Evolutionary conservation across 192 early-diverging fungal species (phyloP), one percentile per base, ranked within the genome.

Genomic region (Gigaspora rosea): DNA sequence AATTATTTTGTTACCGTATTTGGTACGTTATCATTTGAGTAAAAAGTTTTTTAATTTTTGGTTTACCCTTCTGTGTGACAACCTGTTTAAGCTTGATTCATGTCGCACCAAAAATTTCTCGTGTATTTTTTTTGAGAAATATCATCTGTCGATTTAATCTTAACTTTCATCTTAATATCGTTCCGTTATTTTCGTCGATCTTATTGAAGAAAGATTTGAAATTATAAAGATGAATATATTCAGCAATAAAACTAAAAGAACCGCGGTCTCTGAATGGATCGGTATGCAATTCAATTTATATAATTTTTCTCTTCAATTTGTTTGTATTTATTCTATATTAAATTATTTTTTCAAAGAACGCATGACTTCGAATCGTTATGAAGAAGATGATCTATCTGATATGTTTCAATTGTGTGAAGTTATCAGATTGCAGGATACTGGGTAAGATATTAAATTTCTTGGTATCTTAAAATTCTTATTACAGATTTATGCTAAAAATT

Each of bases 371-470:
- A 13, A 35, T 9, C 27, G 13, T 36, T 72, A 72, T 58, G 12
- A 72, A 12, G 71, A 72, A 46, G 71, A 72, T 11, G 52, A 72
- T 48, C 41, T 72, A 3, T 12, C 27, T n/a, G 71, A 72, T 35
- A 57, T 72, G 35, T 72, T 57, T 72, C 20, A 57, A 57, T 72
- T 72, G n/a, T 72, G 71, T 57, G 71, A 72, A 15, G 71, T 36
- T 35, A 57, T 72, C 8, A 72, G 56, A 57, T 36, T 72, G 49
- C 71, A 72, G 36, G 33, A 15, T 3, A 57, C 50, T 12, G 71
- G 71, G 71, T 72, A 58, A 7, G 15, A 7, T 57, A 16, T 50
- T 32, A 12, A 10, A 27, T 32, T 32, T 9, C 6, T 49, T 50
- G 32, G 20, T 69, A 7, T 4, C 12, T 27, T 12, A 6, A 50